phyloP scores from a whole-genome alignment of 75 land plant genomes.

The Selaginella tamariscina region DNA sequence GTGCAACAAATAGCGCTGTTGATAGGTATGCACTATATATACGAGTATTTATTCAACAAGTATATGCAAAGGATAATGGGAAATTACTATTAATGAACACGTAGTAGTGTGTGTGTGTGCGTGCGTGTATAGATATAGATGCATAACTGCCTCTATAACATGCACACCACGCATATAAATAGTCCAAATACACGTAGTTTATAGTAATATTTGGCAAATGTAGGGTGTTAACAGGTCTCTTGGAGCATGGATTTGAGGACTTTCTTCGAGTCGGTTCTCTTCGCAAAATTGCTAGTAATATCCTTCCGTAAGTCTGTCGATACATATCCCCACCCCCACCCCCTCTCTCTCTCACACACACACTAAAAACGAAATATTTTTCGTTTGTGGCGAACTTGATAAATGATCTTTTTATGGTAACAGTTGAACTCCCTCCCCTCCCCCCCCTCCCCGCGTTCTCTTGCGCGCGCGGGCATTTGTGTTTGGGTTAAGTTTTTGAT shows the following conservation, averaged over 20 bases:
- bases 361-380: too few species aligned
- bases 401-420: too few species aligned
- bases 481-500: too few species aligned
- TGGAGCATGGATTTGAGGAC: conserved; percentile 25
- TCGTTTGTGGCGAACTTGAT: too few species aligned
- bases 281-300: conserved; percentile 18
- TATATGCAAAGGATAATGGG: background rate
- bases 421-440: too few species aligned
- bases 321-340: background rate
- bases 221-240: conserved; percentile 27
- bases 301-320: conserved; percentile 20
- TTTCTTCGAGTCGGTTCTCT: conserved; percentile 25
- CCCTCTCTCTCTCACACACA: too few species aligned
- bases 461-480: too few species aligned
- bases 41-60: background rate
- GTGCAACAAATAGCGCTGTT: conserved; percentile 28
- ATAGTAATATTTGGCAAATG: too few species aligned
- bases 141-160: background rate
- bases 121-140: background rate
- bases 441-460: too few species aligned
- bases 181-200: too few species aligned
- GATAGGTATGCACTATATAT: conserved; percentile 23
- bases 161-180: too few species aligned
- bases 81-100: background rate
- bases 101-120: background rate